These are phyloP conservation scores for Senna tora DNA, from an alignment of 306 rosid species.

Conservation along the genomic window DNA sequence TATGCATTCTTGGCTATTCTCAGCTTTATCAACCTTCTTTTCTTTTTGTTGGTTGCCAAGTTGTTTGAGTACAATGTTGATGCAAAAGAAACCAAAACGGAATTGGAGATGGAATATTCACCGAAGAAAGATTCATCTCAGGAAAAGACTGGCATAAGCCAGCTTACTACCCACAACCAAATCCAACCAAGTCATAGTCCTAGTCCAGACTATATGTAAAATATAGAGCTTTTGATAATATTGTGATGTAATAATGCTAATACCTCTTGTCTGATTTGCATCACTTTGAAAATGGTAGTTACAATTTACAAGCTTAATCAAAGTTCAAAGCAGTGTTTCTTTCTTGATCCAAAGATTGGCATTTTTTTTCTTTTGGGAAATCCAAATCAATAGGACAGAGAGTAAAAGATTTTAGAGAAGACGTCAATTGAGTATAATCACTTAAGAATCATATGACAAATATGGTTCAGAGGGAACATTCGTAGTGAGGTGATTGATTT, in stretches of 20 bases:
- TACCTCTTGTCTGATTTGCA: not conserved
- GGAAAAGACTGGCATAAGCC: slow-evolving; percentile 26
- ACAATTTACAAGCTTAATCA: not conserved
- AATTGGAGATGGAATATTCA: slow-evolving; percentile 33
- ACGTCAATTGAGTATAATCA: too few relatives aligned
- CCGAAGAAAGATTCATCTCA: slow-evolving; percentile 19
- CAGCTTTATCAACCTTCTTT: slow-evolving; percentile 62
- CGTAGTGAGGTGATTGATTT: too few relatives aligned
- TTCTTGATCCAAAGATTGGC: not conserved
- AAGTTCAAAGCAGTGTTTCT: slow-evolving; percentile 16
- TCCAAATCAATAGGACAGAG: too few relatives aligned
- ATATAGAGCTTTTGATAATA: not conserved
- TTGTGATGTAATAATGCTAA: not conserved
- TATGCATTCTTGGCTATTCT: slow-evolving; percentile 66
- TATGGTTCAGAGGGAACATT: too few relatives aligned
- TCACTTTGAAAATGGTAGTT: not conserved
- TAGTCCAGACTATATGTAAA: not conserved
- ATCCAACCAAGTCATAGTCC: not conserved
- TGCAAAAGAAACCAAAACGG: slow-evolving; percentile 32
- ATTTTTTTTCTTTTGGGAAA: too few relatives aligned
- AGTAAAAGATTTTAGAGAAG: too few relatives aligned
- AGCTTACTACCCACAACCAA: slow-evolving; percentile 9
- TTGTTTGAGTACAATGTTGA: slow-evolving; percentile 61
- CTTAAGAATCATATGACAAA: too few relatives aligned
- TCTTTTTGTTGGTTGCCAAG: slow-evolving; percentile 67